phyloP scores from a whole-genome alignment of 2,329 filamentous ascomycete species.

The Pleomassaria siparia region DNA sequence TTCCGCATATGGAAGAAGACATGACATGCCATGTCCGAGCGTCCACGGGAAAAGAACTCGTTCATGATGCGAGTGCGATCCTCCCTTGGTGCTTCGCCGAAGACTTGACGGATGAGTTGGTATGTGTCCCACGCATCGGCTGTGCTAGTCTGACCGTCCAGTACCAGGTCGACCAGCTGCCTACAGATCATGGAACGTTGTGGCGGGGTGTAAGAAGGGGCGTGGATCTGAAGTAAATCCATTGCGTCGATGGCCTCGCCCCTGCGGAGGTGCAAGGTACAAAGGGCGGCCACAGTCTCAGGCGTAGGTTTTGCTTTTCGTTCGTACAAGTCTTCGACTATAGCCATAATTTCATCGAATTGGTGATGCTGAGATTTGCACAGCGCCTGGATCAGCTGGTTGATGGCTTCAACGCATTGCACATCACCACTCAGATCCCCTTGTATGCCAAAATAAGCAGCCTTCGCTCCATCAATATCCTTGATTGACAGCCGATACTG shows the following conservation, averaged over 20 bases:
- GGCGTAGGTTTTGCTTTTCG: conserved; percentile 69
- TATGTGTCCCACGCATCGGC: conserved; percentile 64
- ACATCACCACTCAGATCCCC: conserved; percentile 57
- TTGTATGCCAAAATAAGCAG: conserved; percentile 65
- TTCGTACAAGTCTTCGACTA: conserved; percentile 73
- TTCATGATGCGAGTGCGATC: conserved; percentile 75
- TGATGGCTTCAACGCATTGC: conserved; percentile 65
- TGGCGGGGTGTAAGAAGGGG: conserved; percentile 67
- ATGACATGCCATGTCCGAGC: conserved; percentile 81
- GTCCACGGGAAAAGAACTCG: conserved; percentile 73
- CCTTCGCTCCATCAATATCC: conserved; percentile 70
- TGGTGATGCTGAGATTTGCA: conserved; percentile 62
- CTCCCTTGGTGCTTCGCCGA: conserved; percentile 63
- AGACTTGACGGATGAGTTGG: conserved; percentile 58
- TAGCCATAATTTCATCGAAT: conserved; percentile 70
- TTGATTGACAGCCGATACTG: conserved; percentile 72
- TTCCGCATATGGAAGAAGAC: conserved; percentile 95
- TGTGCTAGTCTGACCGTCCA: conserved; percentile 66
- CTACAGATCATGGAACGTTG: conserved; percentile 69
- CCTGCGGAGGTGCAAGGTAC: conserved; percentile 70
- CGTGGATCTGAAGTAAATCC: conserved; percentile 77
- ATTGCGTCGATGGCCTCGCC: conserved; percentile 79
- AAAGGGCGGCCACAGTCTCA: conserved; percentile 73
- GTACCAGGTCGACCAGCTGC: conserved; percentile 67
- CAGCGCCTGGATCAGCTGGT: conserved; percentile 70